Evolutionary conservation across 148 eudicot species (phyloP), one percentile per base, ranked within the genome.

Genomic region (Fagopyrum esculentum): DNA sequence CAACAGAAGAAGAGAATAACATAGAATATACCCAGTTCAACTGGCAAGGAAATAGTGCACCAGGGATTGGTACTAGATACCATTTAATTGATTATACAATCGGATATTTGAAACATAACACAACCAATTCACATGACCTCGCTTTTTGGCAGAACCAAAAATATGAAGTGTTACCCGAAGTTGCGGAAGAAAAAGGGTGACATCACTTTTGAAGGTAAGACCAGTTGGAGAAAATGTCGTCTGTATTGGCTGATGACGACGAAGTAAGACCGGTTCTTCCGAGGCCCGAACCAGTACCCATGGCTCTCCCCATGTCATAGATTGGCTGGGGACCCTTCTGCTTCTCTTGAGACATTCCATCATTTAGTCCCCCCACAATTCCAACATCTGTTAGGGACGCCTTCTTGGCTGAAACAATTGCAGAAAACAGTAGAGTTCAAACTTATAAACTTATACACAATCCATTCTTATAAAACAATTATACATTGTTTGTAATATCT

Each of bases 361-460:
- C 97, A 19, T 81, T 84, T 68, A 92, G 66, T 50, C 87, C 96
- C 57, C 98, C 97, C 49, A 95, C 89, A 30, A 92, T 83, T 45
- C 97, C 97, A 17, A 95, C 83, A 78, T 87, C 97, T 52, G 93
- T 86, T 54, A 90, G 85, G 73, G 88, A 85, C 43, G 85, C 94
- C 91, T 95, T 95, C 85, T 89, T 89, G 64, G 99, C 99, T 95
- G 97, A 86, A 83, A n/a, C 49, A 44, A 68, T 71, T 71, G 55
- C 51, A 71, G 9, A 6, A 47, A 40, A 35, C 40, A 35, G 3
- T 2, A 35, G 40, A 35, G 40, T 2, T 35, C 40, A 35, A 22
- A 22, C 26, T 22, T 22, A 22, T 22, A 22, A 22, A 22, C 26
- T 22, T 22, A 22, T 22, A 22, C 26, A 22, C 26, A 22, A 22